Percentiles rank a stretch among this genome's conserved stretches.
These are phyloP conservation scores for Parietichytrium sp. DNA, from an alignment of 108 stramenopile genomes.

Conservation along the genomic window DNA sequence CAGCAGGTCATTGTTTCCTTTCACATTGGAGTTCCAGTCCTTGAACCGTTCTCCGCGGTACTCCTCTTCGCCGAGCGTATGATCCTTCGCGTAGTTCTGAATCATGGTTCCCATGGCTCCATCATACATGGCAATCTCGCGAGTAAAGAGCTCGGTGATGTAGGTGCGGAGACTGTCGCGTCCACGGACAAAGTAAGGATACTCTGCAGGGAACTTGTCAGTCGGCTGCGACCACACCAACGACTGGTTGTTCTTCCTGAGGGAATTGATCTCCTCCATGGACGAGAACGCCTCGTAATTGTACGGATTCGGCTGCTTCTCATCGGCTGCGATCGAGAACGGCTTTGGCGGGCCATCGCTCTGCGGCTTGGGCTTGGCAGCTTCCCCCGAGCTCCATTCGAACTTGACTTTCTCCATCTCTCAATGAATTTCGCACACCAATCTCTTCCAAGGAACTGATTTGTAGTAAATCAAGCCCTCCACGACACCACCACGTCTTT, in stretches of 20 bases:
- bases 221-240: constrained; percentile 34
- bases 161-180: constrained; percentile 43
- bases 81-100: constrained; percentile 88
- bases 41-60: constrained; percentile 92
- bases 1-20: constrained; percentile 98
- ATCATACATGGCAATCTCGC: constrained; percentile 83
- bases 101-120: constrained; percentile 99
- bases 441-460: no score
- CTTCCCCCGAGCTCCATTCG: neutral
- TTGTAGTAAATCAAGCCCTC: no score
- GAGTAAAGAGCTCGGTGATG: constrained; percentile 53
- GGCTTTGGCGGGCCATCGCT: constrained; percentile 32
- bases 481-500: no score
- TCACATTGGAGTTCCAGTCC: constrained; percentile 84
- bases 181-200: constrained; percentile 37
- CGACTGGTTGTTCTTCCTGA: neutral
- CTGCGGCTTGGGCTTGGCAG: neutral
- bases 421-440: no score
- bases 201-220: neutral
- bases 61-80: constrained; percentile 88
- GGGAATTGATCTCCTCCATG: neutral
- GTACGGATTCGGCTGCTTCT: constrained; percentile 13
- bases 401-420: neutral
- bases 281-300: neutral
- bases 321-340: neutral